A percentile compares a stretch with the other conserved stretches of the same genome.
Conservation (phyloP, 2,329 filamentous ascomycete species). For the Microdochium paspali region DNA sequence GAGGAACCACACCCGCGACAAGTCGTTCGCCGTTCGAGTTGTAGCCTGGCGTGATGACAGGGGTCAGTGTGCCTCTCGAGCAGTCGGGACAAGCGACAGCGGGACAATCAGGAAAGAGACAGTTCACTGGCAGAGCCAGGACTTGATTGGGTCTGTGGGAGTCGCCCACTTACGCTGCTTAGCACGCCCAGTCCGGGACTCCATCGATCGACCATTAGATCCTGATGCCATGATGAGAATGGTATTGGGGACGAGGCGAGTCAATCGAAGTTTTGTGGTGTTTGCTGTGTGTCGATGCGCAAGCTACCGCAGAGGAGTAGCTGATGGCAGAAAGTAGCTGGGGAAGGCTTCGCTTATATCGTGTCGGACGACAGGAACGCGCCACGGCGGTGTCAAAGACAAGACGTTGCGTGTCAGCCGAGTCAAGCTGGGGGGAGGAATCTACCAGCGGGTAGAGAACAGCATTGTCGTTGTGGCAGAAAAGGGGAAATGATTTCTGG, state of each 20-base stretch:
- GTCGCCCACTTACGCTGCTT: slow-evolving; percentile 64
- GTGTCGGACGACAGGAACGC: no score
- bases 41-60: slow-evolving; percentile 58
- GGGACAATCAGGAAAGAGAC: slow-evolving; percentile 8
- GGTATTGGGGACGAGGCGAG: slow-evolving; percentile 4
- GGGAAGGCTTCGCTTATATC: no score
- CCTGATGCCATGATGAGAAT: slow-evolving; percentile 17
- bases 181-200: slow-evolving; percentile 66
- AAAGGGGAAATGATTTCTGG: not conserved
- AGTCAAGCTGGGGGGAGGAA: no score
- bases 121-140: slow-evolving; percentile 7
- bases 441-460: not conserved
- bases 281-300: no score
- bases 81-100: slow-evolving; percentile 14
- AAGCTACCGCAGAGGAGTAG: no score
- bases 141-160: slow-evolving; percentile 1
- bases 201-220: slow-evolving; percentile 45
- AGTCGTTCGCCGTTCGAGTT: slow-evolving; percentile 85
- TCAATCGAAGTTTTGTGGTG: no score
- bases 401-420: no score
- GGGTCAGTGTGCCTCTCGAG: slow-evolving; percentile 25
- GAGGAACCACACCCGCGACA: slow-evolving; percentile 86
- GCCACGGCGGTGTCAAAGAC: no score
- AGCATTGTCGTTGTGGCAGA: not conserved
- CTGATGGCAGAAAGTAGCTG: no score